Percentiles rank a stretch among this genome's conserved stretches.
These are phyloP conservation scores for Balamuthia mandrillaris DNA, from an alignment of 208 protist species.

Conservation along the genomic window DNA sequence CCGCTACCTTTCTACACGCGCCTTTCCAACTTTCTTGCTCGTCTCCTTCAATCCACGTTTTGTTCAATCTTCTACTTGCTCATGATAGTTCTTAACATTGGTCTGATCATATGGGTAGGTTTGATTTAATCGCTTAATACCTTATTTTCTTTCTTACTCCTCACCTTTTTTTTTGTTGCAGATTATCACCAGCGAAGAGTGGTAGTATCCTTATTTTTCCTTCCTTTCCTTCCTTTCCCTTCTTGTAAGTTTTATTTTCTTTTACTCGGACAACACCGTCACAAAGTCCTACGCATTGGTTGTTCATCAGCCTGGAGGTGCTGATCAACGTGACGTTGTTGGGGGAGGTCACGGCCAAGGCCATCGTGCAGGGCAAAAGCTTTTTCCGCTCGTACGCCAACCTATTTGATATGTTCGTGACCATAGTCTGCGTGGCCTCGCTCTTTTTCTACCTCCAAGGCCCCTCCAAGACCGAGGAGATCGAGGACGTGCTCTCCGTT, in stretches of 20 bases:
- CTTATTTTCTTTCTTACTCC: no score
- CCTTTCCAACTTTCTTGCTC: no score
- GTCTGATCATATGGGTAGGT: no score
- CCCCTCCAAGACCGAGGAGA: conserved; percentile 23
- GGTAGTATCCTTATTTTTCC: no score
- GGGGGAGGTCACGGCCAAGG: neutral
- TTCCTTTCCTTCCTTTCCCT: no score
- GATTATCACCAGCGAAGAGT: no score
- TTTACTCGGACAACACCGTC: neutral
- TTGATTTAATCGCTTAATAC: no score
- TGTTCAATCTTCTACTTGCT: conserved; percentile 21
- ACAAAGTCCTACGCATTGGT: conserved; percentile 8
- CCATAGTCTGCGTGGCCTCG: conserved; percentile 9
- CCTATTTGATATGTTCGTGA: conserved; percentile 7
- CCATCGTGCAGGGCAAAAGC: neutral
- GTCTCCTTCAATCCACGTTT: no score
- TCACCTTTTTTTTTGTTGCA: no score
- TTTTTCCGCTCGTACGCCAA: conserved; percentile 16
- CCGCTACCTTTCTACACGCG: no score
- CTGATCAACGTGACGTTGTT: neutral
- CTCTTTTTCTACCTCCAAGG: neutral
- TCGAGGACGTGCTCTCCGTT: conserved; percentile 1
- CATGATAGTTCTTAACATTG: conserved; percentile 40
- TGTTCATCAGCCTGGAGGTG: conserved; percentile 19
- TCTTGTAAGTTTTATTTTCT: neutral